phyloP scores from a whole-genome alignment of 331 rosid species.

The Ulmus americana region DNA sequence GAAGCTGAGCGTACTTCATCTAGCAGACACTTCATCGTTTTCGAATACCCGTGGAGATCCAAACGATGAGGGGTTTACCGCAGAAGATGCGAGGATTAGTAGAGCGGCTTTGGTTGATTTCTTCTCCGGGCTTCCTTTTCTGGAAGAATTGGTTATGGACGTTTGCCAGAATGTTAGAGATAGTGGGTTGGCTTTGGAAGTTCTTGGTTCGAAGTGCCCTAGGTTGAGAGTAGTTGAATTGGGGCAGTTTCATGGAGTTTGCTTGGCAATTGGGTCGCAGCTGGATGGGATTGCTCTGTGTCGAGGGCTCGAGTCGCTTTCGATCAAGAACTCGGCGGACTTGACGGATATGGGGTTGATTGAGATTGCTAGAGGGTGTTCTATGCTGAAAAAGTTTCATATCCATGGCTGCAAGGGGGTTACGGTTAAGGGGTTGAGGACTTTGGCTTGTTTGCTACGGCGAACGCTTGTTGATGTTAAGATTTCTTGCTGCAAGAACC shows the following conservation, averaged over 20 bases:
- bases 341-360: conserved; percentile 88
- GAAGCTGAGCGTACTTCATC: conserved; percentile 57
- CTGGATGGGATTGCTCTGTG: conserved; percentile 85
- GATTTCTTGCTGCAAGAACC: conserved; percentile 63
- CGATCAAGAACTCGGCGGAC: conserved; percentile 57
- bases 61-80: conserved; percentile 36
- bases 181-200: conserved; percentile 63
- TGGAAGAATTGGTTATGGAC: conserved; percentile 81
- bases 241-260: conserved; percentile 77
- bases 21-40: conserved; percentile 62
- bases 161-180: conserved; percentile 72
- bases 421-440: conserved; percentile 62
- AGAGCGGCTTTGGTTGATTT: conserved; percentile 44
- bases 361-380: conserved; percentile 79
- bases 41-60: conserved; percentile 51
- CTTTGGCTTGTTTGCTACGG: conserved; percentile 52
- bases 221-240: conserved; percentile 55
- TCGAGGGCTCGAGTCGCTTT: conserved; percentile 60
- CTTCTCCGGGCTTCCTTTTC: conserved; percentile 59
- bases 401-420: conserved; percentile 62
- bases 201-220: conserved; percentile 53
- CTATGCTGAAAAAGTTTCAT: conserved; percentile 51
- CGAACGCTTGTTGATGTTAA: conserved; percentile 54
- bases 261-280: conserved; percentile 58
- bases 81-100: conserved; percentile 63